Evolutionary conservation across 768 basidiomycete species (phyloP).

Genomic region (Jaapia argillacea): DNA sequence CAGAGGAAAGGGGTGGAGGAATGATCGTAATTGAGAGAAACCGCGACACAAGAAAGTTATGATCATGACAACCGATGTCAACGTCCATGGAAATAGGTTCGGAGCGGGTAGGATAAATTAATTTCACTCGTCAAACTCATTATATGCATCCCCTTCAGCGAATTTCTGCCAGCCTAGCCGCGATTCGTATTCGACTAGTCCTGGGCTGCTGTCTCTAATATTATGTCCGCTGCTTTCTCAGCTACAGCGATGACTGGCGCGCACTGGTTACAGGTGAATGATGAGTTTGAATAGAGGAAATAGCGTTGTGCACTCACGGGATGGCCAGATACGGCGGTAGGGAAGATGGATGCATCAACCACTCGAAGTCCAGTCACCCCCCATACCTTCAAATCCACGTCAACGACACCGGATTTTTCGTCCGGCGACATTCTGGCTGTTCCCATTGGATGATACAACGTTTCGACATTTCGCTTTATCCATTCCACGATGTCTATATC

Average conservation of each 20-base stretch:
- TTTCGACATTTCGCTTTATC: conserved; percentile 19
- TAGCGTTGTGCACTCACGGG: conserved; percentile 21
- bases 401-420: not conserved
- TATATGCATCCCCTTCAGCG: too few relatives aligned
- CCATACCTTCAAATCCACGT: not conserved
- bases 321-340: conserved; percentile 24
- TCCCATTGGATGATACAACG: conserved; percentile 12
- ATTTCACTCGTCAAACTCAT: too few relatives aligned
- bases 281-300: not conserved
- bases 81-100: too few relatives aligned
- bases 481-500: not conserved
- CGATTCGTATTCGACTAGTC: too few relatives aligned
- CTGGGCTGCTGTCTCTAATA: too few relatives aligned
- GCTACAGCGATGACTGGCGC: not conserved
- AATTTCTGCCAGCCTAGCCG: too few relatives aligned
- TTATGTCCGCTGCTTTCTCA: not conserved
- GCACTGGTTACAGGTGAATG: not conserved
- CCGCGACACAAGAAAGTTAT: too few relatives aligned
- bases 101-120: too few relatives aligned
- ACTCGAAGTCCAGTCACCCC: not conserved
- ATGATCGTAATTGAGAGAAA: too few relatives aligned
- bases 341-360: not conserved
- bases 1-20: too few relatives aligned
- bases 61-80: too few relatives aligned
- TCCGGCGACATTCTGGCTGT: not conserved